A percentile compares a stretch with the other conserved stretches of the same genome.
Evolutionary conservation across 2,329 filamentous ascomycete species (phyloP).

Genomic region (Epicoccum nigrum): DNA sequence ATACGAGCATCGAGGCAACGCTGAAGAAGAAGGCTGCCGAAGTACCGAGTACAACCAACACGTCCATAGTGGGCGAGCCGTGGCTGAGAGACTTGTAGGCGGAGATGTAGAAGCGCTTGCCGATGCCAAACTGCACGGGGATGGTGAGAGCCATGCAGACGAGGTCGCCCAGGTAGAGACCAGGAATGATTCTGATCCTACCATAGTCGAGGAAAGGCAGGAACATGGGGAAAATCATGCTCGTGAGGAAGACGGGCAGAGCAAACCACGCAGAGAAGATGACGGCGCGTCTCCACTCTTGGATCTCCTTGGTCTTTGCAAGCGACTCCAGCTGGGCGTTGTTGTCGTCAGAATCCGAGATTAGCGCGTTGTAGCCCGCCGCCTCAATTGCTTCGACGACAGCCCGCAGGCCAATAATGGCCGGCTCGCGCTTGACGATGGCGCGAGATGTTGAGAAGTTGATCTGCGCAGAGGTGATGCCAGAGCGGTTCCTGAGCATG

Average conservation of each 20-base stretch:
- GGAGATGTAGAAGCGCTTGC: slow-evolving; percentile 89
- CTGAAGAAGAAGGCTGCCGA: slow-evolving; percentile 98
- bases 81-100: slow-evolving; percentile 95
- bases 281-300: slow-evolving; percentile 87
- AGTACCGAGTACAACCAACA: slow-evolving; percentile 90
- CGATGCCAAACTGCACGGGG: slow-evolving; percentile 95
- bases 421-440: slow-evolving; percentile 73
- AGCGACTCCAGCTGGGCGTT: slow-evolving; percentile 95
- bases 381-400: slow-evolving; percentile 83
- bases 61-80: slow-evolving; percentile 94
- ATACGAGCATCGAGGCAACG: slow-evolving; percentile 82
- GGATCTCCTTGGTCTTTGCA: slow-evolving; percentile 94
- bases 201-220: slow-evolving; percentile 79
- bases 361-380: slow-evolving; percentile 84
- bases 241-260: slow-evolving; percentile 86
- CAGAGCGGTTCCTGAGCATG: slow-evolving; percentile 67
- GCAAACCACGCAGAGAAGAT: slow-evolving; percentile 79
- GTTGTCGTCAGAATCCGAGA: slow-evolving; percentile 92
- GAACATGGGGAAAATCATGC: slow-evolving; percentile 93
- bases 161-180: slow-evolving; percentile 87
- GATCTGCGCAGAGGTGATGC: slow-evolving; percentile 75
- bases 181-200: slow-evolving; percentile 67
- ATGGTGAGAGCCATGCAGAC: slow-evolving; percentile 84
- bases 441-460: slow-evolving; percentile 76
- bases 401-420: slow-evolving; percentile 75